A percentile compares a stretch with the other conserved stretches of the same genome.
Conservation (phyloP, 345 rosid species). For the Acer yangbiense region DNA sequence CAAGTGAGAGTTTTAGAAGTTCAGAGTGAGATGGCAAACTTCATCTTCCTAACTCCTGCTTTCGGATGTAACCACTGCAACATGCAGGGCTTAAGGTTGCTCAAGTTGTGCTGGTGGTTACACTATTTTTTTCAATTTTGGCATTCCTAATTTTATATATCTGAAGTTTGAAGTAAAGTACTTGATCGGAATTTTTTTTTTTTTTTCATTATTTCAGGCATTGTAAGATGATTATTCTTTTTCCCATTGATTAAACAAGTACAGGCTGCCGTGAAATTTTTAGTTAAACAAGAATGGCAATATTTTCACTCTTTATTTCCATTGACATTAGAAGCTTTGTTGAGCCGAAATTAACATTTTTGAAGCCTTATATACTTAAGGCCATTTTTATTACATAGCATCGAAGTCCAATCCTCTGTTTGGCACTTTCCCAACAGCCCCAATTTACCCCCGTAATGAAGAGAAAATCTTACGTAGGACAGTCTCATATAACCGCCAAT, state of each 20-base stretch:
- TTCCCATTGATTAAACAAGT: constrained; percentile 1
- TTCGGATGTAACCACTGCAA: neutral
- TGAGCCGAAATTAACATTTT: neutral
- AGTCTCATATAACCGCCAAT: too few species aligned
- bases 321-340: neutral
- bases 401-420: too few species aligned
- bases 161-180: neutral
- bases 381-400: too few species aligned
- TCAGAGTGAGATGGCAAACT: neutral
- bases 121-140: neutral
- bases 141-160: neutral
- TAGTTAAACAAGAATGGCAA: neutral
- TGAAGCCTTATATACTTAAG: too few species aligned
- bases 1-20: constrained; percentile 10
- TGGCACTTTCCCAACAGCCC: too few species aligned
- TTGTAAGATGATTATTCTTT: constrained; percentile 2
- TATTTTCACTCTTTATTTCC: neutral
- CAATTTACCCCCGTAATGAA: too few species aligned
- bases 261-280: neutral
- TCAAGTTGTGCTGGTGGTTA: neutral
- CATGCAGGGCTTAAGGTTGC: neutral
- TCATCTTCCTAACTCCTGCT: neutral
- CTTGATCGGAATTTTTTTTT: neutral
- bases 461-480: too few species aligned
- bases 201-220: neutral